Percentiles rank a stretch among this genome's conserved stretches.
phyloP scores from a whole-genome alignment of 805 yeast genomes.

The Zygosaccharomyces rouxii region DNA sequence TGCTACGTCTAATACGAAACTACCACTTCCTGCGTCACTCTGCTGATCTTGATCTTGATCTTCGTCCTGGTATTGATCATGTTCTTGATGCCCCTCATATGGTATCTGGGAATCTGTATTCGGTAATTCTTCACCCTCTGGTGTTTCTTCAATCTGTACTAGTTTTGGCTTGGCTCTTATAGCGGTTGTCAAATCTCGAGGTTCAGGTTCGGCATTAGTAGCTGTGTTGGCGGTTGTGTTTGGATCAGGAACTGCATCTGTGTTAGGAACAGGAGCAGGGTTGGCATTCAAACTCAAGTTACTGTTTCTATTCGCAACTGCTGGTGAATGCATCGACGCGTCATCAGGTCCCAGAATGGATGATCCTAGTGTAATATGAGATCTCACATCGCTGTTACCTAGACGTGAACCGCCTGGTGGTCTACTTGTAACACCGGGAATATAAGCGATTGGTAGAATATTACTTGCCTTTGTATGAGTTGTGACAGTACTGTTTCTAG shows the following conservation, averaged over 20 bases:
- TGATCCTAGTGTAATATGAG: slow-evolving; percentile 39
- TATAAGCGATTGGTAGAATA: slow-evolving; percentile 85
- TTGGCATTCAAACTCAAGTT: neutral
- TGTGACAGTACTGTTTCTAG: slow-evolving; percentile 50
- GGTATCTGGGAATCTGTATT: neutral
- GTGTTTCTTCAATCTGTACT: slow-evolving; percentile 37
- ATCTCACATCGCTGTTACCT: slow-evolving; percentile 26
- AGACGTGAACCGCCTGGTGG: slow-evolving; percentile 10
- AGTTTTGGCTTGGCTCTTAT: slow-evolving; percentile 70
- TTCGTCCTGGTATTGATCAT: slow-evolving; percentile 2
- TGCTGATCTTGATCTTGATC: slow-evolving; percentile 2
- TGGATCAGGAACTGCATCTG: slow-evolving; percentile 43
- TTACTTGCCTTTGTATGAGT: slow-evolving; percentile 78
- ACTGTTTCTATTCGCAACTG: neutral
- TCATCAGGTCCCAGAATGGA: slow-evolving; percentile 42
- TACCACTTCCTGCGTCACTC: slow-evolving; percentile 27
- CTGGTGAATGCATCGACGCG: slow-evolving; percentile 14
- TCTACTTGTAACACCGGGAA: slow-evolving; percentile 75
- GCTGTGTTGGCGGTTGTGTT: slow-evolving; percentile 23
- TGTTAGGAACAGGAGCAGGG: neutral
- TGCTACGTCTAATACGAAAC: slow-evolving; percentile 28
- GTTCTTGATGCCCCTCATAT: slow-evolving; percentile 10
- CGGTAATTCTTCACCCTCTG: slow-evolving; percentile 13
- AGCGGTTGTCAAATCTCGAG: slow-evolving; percentile 52
- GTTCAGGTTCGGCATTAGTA: slow-evolving; percentile 9